Conservation (phyloP, 441 rosid genomes). For the Pelargonium cotyledonis region DNA sequence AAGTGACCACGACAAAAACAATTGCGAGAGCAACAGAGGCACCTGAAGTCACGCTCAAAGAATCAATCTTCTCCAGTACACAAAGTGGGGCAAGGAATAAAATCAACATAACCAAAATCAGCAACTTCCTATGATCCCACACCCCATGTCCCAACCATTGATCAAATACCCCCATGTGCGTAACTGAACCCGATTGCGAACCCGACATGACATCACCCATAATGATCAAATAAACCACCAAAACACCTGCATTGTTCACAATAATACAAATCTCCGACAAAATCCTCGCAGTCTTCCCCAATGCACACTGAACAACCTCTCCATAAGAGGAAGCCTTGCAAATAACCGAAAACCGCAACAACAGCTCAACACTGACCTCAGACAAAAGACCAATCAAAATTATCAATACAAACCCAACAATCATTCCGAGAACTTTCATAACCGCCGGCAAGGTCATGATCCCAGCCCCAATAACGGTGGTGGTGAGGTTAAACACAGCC, state of each 20-base stretch:
- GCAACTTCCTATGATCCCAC: conserved; percentile 84
- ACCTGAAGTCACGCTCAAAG: conserved; percentile 74
- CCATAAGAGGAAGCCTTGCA: conserved; percentile 75
- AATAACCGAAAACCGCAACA: conserved; percentile 63
- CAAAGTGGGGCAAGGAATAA: conserved; percentile 85
- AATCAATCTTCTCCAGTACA: conserved; percentile 68
- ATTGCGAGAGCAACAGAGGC: conserved; percentile 92
- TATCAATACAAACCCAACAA: conserved; percentile 59
- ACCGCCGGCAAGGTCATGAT: conserved; percentile 97
- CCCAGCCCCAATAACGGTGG: conserved; percentile 89
- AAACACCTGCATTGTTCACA: conserved; percentile 80
- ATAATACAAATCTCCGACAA: conserved; percentile 82
- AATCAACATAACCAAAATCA: conserved; percentile 54
- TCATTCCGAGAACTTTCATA: conserved; percentile 87
- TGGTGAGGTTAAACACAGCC: conserved; percentile 87
- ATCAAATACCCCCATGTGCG: conserved; percentile 84
- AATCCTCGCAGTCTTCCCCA: conserved; percentile 75
- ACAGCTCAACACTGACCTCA: conserved; percentile 79
- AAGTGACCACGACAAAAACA: conserved; percentile 76
- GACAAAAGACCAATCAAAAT: conserved; percentile 69
- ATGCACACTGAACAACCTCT: conserved; percentile 69
- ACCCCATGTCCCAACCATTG: conserved; percentile 89
- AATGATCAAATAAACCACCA: conserved; percentile 84
- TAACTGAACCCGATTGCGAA: conserved; percentile 42
- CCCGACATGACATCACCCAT: conserved; percentile 88